Base-by-base conservation (phyloP, 257 asterid genomes). In the Penstemon eatonii region DNA sequence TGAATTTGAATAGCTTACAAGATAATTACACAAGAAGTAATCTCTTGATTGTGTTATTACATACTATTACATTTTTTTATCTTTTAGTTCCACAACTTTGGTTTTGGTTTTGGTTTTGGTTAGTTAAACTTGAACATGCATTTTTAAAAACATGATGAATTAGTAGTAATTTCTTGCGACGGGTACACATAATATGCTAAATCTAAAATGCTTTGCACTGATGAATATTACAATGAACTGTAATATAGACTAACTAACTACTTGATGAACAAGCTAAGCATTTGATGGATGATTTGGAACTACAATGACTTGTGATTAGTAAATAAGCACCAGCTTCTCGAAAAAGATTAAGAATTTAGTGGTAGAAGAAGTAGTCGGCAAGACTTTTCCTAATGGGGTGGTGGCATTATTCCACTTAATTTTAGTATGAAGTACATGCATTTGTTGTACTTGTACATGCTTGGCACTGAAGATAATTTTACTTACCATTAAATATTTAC, bases 101-200 rank as follows among this genome's bases (percentile, higher is more conserved):
- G 11, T 46, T 6, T 6, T 46, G 8, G 3, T 45, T 4, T 45
- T 45, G 10, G 11, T 45, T 5, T 5, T 45, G 4, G 8, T 6
- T 45, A 6, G 51, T 45, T 45, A 6, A 6, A 45, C 11, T 45
- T 45, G 51, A 6, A 45, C 11, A 6, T 45, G 51, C 51, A 45
- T 45, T 49, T 12, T 6, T 41, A 37, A 47, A 41, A 41, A 58
- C 36, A 65, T 40, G 38, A 8, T 65, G 7, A 45, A 12, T 45
- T n/a, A 53, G 40, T 33, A 58, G 49, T 73, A 59, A 13, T 49
- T 57, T 65, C n/a, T 9, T 0, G 50, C 60, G 49, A 52, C 71
- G 49, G 53, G 67, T 66, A 15, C 42, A n/a, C 65, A n/a, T 11
- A 37, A 13, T 45, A 0, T 7, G 8, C 11, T 5, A 46, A 46